These are phyloP conservation scores for Fusarium sp. DNA, from an alignment of 2,329 filamentous ascomycete species.

Conservation along the genomic window DNA sequence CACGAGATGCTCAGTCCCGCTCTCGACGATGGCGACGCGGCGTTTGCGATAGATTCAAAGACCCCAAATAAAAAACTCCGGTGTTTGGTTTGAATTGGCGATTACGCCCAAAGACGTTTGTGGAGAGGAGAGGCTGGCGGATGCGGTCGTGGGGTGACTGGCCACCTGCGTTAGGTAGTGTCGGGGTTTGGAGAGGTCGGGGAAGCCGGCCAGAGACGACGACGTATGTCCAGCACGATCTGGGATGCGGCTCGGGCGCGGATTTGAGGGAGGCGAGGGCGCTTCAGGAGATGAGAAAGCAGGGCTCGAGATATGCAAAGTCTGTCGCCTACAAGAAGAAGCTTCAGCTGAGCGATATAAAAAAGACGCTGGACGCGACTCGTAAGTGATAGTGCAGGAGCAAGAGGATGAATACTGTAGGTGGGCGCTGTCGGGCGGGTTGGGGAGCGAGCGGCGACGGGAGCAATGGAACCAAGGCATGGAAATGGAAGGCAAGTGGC, in stretches of 20 bases:
- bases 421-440: constrained; percentile 35
- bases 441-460: constrained; percentile 26
- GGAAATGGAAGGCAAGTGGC: not conserved
- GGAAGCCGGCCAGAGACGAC: constrained; percentile 34
- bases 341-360: constrained; percentile 15
- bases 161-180: not conserved
- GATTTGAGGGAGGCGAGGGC: constrained; percentile 6
- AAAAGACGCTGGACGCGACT: constrained; percentile 31
- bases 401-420: constrained; percentile 14
- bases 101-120: constrained; percentile 24
- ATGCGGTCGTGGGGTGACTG: constrained; percentile 38
- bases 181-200: constrained; percentile 36
- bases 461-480: constrained; percentile 21
- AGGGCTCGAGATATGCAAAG: constrained; percentile 8
- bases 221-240: constrained; percentile 21
- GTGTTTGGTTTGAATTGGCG: constrained; percentile 22
- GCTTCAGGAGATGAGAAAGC: constrained; percentile 6
- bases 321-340: constrained; percentile 5
- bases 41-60: constrained; percentile 24
- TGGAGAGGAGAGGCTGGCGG: constrained; percentile 35
- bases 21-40: constrained; percentile 21
- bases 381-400: constrained; percentile 27
- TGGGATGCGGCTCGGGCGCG: constrained; percentile 9
- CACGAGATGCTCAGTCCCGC: constrained; percentile 35
- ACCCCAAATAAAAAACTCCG: constrained; percentile 3